Percentiles rank a stretch among this genome's conserved stretches.
Evolutionary conservation across 2,329 filamentous ascomycete genomes (phyloP).

Genomic region (Colletotrichum melonis): DNA sequence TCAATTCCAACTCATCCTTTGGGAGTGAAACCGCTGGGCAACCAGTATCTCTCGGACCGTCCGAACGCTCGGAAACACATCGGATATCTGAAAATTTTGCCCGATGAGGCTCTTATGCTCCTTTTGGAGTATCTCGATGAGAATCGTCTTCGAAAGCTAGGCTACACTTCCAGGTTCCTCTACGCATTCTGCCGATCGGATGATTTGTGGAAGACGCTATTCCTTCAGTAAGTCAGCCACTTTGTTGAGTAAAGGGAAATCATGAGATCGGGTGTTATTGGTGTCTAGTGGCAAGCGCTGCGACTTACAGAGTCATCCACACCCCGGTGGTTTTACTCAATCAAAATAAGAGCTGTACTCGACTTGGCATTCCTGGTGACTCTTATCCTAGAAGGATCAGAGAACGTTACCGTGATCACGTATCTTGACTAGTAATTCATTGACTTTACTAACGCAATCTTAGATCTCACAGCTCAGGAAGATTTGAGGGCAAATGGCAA

Average conservation of each 20-base stretch:
- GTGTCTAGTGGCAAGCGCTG: not conserved
- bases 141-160: slow-evolving; percentile 70
- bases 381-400: not conserved
- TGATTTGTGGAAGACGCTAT: slow-evolving; percentile 89
- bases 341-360: not conserved
- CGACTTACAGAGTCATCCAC: not conserved
- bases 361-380: not conserved
- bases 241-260: not conserved
- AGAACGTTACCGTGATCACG: not conserved
- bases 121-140: slow-evolving; percentile 81
- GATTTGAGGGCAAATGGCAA: slow-evolving; percentile 68
- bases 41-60: slow-evolving; percentile 75
- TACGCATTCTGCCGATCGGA: slow-evolving; percentile 88
- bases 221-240: slow-evolving; percentile 78
- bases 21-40: slow-evolving; percentile 87
- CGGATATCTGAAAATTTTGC: slow-evolving; percentile 75
- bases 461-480: slow-evolving; percentile 38
- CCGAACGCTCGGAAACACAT: slow-evolving; percentile 74
- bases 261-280: not conserved
- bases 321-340: not conserved
- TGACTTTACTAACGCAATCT: slow-evolving; percentile 18
- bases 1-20: slow-evolving; percentile 83
- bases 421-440: not conserved
- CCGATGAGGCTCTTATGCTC: slow-evolving; percentile 83
- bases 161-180: slow-evolving; percentile 84